Evolutionary conservation across 768 basidiomycete species (phyloP).

Genomic region (Cubamyces lactineus): DNA sequence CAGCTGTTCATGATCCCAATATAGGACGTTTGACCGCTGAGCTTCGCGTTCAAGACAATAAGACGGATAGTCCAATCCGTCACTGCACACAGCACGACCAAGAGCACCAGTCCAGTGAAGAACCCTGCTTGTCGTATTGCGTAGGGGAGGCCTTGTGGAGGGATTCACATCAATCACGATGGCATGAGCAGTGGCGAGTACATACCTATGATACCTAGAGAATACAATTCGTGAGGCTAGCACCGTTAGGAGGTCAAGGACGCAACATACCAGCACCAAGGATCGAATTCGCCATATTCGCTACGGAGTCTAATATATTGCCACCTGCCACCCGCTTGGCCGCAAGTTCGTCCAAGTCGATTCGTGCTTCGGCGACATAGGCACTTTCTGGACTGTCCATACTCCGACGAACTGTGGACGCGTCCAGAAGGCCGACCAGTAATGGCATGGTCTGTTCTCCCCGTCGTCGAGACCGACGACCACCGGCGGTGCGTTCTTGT

Average conservation of each 20-base stretch:
- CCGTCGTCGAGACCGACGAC: constrained; percentile 34
- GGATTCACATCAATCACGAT: background rate
- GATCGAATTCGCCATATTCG: constrained; percentile 97
- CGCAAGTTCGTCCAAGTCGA: constrained; percentile 76
- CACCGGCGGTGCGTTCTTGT: constrained; percentile 32
- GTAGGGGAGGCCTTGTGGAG: constrained; percentile 79
- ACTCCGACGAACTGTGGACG: constrained; percentile 57
- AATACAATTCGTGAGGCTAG: background rate
- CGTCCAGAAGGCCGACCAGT: constrained; percentile 77
- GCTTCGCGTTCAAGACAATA: constrained; percentile 93
- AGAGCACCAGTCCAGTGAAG: constrained; percentile 80
- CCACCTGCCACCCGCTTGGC: constrained; percentile 70
- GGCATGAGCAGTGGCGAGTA: background rate
- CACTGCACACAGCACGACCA: constrained; percentile 76
- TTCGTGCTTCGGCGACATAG: constrained; percentile 35
- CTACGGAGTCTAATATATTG: constrained; percentile 76
- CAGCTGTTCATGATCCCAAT: constrained; percentile 94
- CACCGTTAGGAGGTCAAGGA: constrained; percentile 10
- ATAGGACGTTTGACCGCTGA: constrained; percentile 90
- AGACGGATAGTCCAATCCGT: constrained; percentile 99
- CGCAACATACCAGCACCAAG: constrained; percentile 76
- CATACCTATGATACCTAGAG: constrained; percentile 72
- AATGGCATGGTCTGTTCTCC: constrained; percentile 69
- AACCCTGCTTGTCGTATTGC: constrained; percentile 95
- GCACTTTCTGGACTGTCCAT: constrained; percentile 48